Percentiles rank a stretch among this genome's conserved stretches.
phyloP scores from a whole-genome alignment of 768 basidiomycete species.

The Lactifluus subvellereus region DNA sequence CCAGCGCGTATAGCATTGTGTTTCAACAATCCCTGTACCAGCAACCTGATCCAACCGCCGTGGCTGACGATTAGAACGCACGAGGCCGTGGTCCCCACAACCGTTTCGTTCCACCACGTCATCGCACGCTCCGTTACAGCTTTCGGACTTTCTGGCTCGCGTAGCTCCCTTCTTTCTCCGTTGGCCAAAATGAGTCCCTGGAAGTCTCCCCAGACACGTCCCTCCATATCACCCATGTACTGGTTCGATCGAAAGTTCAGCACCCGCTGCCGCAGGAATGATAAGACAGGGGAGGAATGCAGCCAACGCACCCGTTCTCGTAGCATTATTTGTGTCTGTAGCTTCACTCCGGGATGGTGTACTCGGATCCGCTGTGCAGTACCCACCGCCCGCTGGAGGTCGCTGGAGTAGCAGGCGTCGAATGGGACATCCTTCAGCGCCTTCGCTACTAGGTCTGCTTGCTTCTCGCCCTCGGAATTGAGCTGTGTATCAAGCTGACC shows the following conservation, averaged over 20 bases:
- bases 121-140: constrained; percentile 38
- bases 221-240: constrained; percentile 62
- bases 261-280: background rate
- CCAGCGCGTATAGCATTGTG: constrained; percentile 36
- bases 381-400: constrained; percentile 65
- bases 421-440: constrained; percentile 52
- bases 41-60: constrained; percentile 53
- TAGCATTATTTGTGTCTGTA: constrained; percentile 43
- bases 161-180: constrained; percentile 12
- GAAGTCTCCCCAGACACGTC: constrained; percentile 28
- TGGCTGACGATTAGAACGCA: constrained; percentile 57
- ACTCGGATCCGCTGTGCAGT: constrained; percentile 60
- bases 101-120: constrained; percentile 54
- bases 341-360: constrained; percentile 43
- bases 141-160: constrained; percentile 20
- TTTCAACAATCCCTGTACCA: constrained; percentile 45
- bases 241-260: constrained; percentile 26
- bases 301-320: constrained; percentile 58
- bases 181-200: background rate
- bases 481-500: constrained; percentile 68
- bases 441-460: constrained; percentile 52
- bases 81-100: constrained; percentile 29
- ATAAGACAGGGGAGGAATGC: background rate
- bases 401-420: constrained; percentile 59
- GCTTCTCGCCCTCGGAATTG: constrained; percentile 54